Base-by-base conservation (phyloP, 257 asterid species). In the Capsicum chinense region DNA sequence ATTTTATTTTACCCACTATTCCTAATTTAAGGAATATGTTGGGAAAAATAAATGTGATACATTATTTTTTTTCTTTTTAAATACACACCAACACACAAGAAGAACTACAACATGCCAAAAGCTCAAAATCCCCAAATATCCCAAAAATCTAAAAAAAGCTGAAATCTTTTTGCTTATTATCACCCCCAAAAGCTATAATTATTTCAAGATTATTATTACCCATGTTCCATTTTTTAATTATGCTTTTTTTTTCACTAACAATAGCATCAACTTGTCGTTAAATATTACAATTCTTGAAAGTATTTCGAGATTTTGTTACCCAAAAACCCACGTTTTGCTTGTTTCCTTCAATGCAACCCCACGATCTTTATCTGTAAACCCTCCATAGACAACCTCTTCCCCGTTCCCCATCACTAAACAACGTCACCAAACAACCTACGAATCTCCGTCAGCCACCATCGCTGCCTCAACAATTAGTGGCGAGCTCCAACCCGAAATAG, bases 281-380 rank as follows among this genome's bases (percentile, higher is more conserved):
- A 16, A 48, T 78, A 78, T 78, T 44, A 14, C 64, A 26, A 42
- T 64, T 81, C 60, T 47, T 64, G 84, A 81, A 62, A 47, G 63
- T 81, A 44, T 47, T 48, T 81, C 74, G 47, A 83, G 66, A 8
- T 54, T 80, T 59, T 60, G 48, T 60, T 48, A 19, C 47, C 84
- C 58, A 59, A 85, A 85, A 58, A 83, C 85, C 85, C 83, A 64
- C 15, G 73, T 37, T 69, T 64, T 59, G 37, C 14, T 67, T 19
- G 35, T 79, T 44, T 83, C 10, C 47, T 71, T 86, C 86, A 85
- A 88, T 90, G 89, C 89, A 82, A 83, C 86, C 87, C 85, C 89
- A 88, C 87, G 92, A 90, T 90, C 89, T 88, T 74, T 44, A 83
- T 83, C 85, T 85, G 85, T 88, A 80, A 63, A 82, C 81, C 85